These are phyloP conservation scores for Pythium oligandrum DNA, from an alignment of 352 stramenopile genomes.

Conservation along the genomic window DNA sequence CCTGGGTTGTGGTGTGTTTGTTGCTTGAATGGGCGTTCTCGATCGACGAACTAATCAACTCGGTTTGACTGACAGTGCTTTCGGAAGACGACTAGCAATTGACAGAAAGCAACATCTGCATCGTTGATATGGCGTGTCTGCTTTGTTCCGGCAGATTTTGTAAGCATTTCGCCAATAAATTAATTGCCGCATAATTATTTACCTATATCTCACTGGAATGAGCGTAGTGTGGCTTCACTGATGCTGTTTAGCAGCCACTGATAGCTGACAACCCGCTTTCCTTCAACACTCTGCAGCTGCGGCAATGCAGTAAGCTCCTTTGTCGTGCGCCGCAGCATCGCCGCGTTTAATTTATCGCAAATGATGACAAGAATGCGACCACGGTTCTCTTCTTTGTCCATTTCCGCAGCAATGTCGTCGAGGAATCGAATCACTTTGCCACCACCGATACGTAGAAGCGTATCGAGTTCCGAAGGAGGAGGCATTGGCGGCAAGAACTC, in stretches of 20 bases:
- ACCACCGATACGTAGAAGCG: conserved; percentile 59
- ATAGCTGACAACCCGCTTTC: conserved; percentile 69
- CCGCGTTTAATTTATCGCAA: conserved; percentile 68
- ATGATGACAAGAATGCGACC: conserved; percentile 57
- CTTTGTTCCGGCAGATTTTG: no score
- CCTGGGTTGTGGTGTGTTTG: conserved; percentile 70
- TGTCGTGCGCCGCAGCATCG: conserved; percentile 31
- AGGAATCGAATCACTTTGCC: conserved; percentile 51
- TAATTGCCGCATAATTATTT: no score
- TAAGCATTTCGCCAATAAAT: no score
- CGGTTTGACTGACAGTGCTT: no score
- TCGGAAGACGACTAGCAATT: no score
- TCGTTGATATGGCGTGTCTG: no score
- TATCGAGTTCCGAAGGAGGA: conserved; percentile 53
- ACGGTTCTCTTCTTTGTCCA: conserved; percentile 46
- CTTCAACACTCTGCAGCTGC: conserved; percentile 32
- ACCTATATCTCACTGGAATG: conserved; percentile 1
- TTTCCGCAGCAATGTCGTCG: conserved; percentile 43
- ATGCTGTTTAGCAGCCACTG: conserved; percentile 87
- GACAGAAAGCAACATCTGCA: no score
- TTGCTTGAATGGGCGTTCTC: background rate
- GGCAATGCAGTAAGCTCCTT: conserved; percentile 35
- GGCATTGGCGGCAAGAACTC: conserved; percentile 80
- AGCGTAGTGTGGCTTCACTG: conserved; percentile 64
- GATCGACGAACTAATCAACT: no score